These are phyloP conservation scores for Mucor racemosus DNA, from an alignment of 371 early-diverging fungal species.

Conservation along the genomic window DNA sequence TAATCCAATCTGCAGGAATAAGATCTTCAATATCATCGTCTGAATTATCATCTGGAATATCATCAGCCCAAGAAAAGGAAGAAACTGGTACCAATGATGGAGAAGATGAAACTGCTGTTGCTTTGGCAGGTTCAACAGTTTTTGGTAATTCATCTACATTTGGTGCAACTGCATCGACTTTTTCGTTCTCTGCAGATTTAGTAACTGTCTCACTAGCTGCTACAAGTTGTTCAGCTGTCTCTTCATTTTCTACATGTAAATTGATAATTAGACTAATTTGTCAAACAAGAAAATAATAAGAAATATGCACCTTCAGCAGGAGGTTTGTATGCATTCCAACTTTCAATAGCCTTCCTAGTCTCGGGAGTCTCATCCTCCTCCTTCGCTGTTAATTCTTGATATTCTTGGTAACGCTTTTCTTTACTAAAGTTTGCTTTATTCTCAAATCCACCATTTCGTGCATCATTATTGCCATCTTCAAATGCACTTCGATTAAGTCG, in stretches of 20 bases:
- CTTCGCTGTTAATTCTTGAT: neutral
- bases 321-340: conserved; percentile 18
- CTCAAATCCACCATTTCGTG: conserved; percentile 13
- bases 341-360: neutral
- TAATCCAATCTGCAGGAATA: neutral
- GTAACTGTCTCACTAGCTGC: neutral
- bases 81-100: neutral
- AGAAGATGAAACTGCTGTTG: neutral
- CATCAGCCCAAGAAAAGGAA: conserved; percentile 22
- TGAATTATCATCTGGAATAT: conserved; percentile 12
- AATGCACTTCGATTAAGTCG: conserved; percentile 16
- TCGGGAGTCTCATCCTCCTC: conserved; percentile 6
- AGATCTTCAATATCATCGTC: neutral
- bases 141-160: neutral
- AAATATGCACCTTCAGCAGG: conserved; percentile 9
- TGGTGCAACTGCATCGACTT: neutral
- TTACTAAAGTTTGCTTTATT: conserved; percentile 10
- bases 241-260: neutral
- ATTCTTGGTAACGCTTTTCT: neutral
- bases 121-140: neutral
- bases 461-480: conserved; percentile 1
- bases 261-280: neutral
- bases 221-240: neutral
- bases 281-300: neutral
- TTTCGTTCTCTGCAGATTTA: neutral